phyloP scores from a whole-genome alignment of 1,284 basidiomycete species.

The Cryptococcus sp. region DNA sequence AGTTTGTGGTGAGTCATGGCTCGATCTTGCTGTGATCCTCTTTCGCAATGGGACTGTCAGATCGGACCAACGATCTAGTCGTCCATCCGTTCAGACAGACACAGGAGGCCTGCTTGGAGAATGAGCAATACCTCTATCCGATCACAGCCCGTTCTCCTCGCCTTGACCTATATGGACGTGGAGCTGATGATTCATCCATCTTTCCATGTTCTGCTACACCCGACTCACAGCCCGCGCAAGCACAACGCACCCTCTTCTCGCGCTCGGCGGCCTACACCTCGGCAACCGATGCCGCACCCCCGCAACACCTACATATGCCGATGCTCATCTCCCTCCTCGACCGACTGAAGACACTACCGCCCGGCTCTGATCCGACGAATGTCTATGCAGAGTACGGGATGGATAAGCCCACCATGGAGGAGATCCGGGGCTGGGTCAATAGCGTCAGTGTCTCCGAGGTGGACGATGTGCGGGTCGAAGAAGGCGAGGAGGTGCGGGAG shows the following conservation, averaged over 20 bases:
- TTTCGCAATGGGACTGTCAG: conserved; percentile 32
- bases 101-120: background rate
- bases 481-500: conserved; percentile 64
- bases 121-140: background rate
- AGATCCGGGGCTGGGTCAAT: conserved; percentile 65
- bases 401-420: conserved; percentile 61
- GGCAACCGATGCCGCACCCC: conserved; percentile 44
- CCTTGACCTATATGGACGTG: too few species aligned
- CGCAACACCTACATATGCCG: conserved; percentile 63
- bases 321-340: conserved; percentile 67
- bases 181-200: background rate
- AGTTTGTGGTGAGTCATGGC: conserved; percentile 58
- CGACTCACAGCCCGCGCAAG: conserved; percentile 34
- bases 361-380: conserved; percentile 54
- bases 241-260: conserved; percentile 46
- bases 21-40: conserved; percentile 49
- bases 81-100: too few species aligned
- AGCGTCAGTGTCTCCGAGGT: conserved; percentile 67
- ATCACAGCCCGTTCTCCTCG: too few species aligned
- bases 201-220: background rate
- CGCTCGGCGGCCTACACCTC: conserved; percentile 54
- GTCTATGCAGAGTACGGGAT: conserved; percentile 61
- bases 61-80: too few species aligned
- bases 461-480: conserved; percentile 58
- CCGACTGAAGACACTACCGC: conserved; percentile 61